A percentile compares a stretch with the other conserved stretches of the same genome.
Evolutionary conservation across 257 asterid genomes (phyloP).

Genomic region (Ajuga chamaepitys): DNA sequence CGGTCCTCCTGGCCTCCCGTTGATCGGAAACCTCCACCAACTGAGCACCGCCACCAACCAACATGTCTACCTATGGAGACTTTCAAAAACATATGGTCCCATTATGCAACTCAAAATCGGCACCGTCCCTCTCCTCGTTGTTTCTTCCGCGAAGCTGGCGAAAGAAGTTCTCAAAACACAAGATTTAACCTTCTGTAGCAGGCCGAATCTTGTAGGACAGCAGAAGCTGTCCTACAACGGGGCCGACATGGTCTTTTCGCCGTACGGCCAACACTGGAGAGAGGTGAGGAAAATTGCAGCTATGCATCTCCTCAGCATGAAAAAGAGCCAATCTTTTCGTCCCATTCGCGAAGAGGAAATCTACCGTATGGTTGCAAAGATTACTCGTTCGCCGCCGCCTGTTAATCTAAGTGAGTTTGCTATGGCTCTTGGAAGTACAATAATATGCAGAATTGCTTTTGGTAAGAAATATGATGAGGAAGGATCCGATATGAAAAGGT

Average conservation of each 20-base stretch:
- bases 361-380: not conserved
- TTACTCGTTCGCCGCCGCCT: not conserved
- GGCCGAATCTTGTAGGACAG: constrained; percentile 7
- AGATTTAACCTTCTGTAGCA: constrained; percentile 8
- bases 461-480: constrained; percentile 3
- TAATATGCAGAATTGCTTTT: not conserved
- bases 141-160: constrained; percentile 8
- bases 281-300: constrained; percentile 10
- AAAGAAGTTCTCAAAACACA: constrained; percentile 16
- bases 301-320: constrained; percentile 5
- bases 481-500: not conserved
- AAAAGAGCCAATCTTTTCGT: constrained; percentile 4
- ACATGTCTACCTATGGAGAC: not conserved
- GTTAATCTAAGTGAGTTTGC: not conserved
- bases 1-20: constrained; percentile 8
- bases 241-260: constrained; percentile 5
- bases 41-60: not conserved
- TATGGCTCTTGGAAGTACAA: not conserved
- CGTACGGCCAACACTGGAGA: constrained; percentile 7
- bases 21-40: constrained; percentile 26
- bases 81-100: constrained; percentile 14
- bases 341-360: constrained; percentile 15
- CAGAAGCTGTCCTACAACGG: constrained; percentile 1
- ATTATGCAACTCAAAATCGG: constrained; percentile 11
- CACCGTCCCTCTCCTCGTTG: not conserved